Percentiles rank a stretch among this genome's conserved stretches.
Conservation (phyloP, 2,329 filamentous ascomycete genomes). For the Eutypa lata region DNA sequence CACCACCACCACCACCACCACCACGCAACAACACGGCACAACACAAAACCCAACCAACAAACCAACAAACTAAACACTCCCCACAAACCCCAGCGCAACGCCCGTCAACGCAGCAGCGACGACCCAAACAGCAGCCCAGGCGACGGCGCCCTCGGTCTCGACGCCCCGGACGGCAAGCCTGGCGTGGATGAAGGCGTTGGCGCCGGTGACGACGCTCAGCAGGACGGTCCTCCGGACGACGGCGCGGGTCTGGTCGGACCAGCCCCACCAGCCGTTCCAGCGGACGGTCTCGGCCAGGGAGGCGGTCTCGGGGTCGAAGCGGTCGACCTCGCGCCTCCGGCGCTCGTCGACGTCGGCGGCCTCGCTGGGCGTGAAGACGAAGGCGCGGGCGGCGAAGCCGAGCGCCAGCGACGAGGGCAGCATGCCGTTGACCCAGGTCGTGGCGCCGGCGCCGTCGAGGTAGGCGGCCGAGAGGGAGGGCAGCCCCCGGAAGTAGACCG, state of each 20-base stretch:
- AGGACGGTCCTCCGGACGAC: constrained; percentile 63
- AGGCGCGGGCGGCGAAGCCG: constrained; percentile 69
- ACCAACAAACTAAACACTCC: constrained; percentile 43
- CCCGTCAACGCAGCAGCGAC: constrained; percentile 60
- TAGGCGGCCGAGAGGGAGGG: constrained; percentile 65
- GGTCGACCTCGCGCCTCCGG: constrained; percentile 20
- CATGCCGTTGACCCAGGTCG: constrained; percentile 53
- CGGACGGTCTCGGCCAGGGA: constrained; percentile 67
- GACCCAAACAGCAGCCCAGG: constrained; percentile 76
- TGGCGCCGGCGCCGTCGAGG: constrained; percentile 62
- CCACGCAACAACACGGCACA: no score
- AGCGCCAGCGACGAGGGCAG: constrained; percentile 57
- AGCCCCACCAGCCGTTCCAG: constrained; percentile 75
- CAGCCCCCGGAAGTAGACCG: constrained; percentile 71
- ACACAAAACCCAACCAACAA: no score
- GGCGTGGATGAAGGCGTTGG: constrained; percentile 62
- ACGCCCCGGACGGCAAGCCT: constrained; percentile 67
- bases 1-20: no score
- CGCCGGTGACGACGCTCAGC: constrained; percentile 53
- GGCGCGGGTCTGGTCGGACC: constrained; percentile 58
- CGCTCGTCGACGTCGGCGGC: constrained; percentile 45
- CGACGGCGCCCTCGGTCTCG: constrained; percentile 64
- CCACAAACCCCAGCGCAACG: constrained; percentile 48
- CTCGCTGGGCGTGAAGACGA: constrained; percentile 72
- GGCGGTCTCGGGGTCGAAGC: constrained; percentile 64